phyloP scores from a whole-genome alignment of 768 basidiomycete species.

The Boletus subparvulus region DNA sequence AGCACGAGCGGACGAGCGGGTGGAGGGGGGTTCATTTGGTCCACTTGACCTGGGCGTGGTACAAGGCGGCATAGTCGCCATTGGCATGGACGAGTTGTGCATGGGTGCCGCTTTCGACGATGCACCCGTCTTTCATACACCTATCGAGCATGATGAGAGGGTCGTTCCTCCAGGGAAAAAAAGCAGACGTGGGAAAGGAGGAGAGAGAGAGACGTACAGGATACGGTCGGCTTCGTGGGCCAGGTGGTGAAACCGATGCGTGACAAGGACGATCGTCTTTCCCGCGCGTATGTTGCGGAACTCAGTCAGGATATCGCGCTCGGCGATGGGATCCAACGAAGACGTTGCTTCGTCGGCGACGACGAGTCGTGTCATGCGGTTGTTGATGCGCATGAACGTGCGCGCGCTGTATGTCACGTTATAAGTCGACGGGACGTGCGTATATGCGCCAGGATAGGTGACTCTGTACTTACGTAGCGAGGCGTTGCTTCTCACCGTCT shows the following conservation, averaged over 20 bases:
- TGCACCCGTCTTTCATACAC: constrained; percentile 32
- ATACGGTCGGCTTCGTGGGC: constrained; percentile 51
- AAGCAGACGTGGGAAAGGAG: no score
- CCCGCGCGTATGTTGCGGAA: constrained; percentile 40
- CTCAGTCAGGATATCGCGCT: constrained; percentile 45
- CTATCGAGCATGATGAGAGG: constrained; percentile 5
- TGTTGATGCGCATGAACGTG: constrained; percentile 40
- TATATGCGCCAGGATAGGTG: neutral
- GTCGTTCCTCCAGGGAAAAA: neutral
- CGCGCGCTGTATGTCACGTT: constrained; percentile 38
- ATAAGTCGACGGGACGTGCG: neutral
- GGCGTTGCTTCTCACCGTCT: constrained; percentile 49
- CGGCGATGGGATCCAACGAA: constrained; percentile 54
- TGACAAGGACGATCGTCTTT: constrained; percentile 56
- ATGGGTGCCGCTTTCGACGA: constrained; percentile 35
- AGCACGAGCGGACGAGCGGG: no score
- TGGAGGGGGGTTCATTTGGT: neutral
- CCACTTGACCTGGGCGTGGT: constrained; percentile 19
- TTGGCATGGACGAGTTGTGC: constrained; percentile 22
- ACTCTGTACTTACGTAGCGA: constrained; percentile 43
- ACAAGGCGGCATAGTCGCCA: constrained; percentile 31
- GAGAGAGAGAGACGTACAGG: constrained; percentile 37
- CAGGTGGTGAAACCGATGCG: constrained; percentile 53
- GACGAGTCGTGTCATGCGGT: constrained; percentile 43
- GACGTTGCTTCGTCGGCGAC: constrained; percentile 61